Evolutionary conservation across 768 basidiomycete species (phyloP).

Genomic region (Tylopilus cervinicoccineus): DNA sequence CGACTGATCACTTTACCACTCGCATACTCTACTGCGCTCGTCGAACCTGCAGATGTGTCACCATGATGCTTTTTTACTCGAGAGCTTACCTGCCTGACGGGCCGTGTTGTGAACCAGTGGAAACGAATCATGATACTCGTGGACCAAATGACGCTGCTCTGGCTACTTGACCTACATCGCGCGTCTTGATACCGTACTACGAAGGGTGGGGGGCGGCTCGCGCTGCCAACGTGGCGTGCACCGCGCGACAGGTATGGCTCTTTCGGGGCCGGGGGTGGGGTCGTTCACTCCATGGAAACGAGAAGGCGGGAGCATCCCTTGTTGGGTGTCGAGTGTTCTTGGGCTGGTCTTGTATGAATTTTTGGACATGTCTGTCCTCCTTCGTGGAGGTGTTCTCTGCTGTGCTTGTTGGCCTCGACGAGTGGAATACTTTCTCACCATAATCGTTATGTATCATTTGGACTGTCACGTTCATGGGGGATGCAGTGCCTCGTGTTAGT

Average conservation of each 20-base stretch:
- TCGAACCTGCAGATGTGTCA: neutral
- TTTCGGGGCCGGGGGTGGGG: neutral
- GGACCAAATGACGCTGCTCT: too few relatives aligned
- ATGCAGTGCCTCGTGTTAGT: neutral
- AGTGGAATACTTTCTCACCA: too few relatives aligned
- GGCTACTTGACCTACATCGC: neutral
- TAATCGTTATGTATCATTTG: too few relatives aligned
- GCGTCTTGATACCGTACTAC: too few relatives aligned
- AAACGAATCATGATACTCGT: too few relatives aligned
- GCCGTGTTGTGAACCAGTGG: too few relatives aligned
- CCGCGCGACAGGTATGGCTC: slow-evolving; percentile 1
- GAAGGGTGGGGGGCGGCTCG: neutral
- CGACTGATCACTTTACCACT: too few relatives aligned
- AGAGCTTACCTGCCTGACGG: too few relatives aligned
- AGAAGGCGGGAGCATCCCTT: slow-evolving; percentile 8
- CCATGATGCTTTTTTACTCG: too few relatives aligned
- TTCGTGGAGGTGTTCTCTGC: slow-evolving; percentile 13
- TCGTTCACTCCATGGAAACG: slow-evolving; percentile 19
- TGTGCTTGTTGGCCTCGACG: neutral
- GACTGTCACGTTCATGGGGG: too few relatives aligned
- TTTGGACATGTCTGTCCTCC: neutral
- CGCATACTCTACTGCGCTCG: neutral
- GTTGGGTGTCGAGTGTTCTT: slow-evolving; percentile 22
- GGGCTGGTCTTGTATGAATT: slow-evolving; percentile 22
- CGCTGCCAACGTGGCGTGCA: too few relatives aligned